These are phyloP conservation scores for Stereocaulon alpinum DNA, from an alignment of 495 filamentous ascomycete genomes.

Conservation along the genomic window DNA sequence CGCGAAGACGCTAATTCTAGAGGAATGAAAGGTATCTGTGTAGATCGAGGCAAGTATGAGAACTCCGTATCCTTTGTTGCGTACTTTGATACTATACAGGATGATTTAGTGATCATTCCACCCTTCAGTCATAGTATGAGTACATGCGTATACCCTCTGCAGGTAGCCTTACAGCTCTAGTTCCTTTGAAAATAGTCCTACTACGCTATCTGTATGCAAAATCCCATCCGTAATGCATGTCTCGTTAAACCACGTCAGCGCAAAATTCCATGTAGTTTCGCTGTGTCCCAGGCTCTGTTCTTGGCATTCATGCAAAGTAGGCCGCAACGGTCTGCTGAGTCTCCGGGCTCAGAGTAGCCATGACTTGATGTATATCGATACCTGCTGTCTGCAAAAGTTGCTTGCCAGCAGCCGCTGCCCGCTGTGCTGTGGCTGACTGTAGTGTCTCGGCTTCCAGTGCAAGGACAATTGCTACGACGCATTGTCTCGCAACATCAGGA, in stretches of 20 bases:
- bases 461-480: conserved; percentile 73
- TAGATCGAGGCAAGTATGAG: neutral
- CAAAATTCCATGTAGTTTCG: neutral
- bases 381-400: conserved; percentile 57
- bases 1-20: neutral
- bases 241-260: neutral
- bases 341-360: conserved; percentile 61
- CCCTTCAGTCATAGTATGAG: neutral
- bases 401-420: conserved; percentile 65
- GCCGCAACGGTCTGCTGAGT: conserved; percentile 64
- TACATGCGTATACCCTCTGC: conserved; percentile 2
- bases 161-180: neutral
- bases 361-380: conserved; percentile 57
- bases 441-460: conserved; percentile 86
- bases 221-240: conserved; percentile 9
- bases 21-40: neutral
- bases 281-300: too few relatives aligned
- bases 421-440: conserved; percentile 64
- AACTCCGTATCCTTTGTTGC: neutral
- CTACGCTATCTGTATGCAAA: conserved; percentile 9
- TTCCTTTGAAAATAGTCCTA: neutral
- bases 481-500: conserved; percentile 52
- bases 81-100: neutral
- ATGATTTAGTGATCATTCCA: neutral
- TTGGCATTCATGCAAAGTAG: conserved; percentile 39